phyloP scores from a whole-genome alignment of 441 rosid genomes.

The Erysimum cheiri region DNA sequence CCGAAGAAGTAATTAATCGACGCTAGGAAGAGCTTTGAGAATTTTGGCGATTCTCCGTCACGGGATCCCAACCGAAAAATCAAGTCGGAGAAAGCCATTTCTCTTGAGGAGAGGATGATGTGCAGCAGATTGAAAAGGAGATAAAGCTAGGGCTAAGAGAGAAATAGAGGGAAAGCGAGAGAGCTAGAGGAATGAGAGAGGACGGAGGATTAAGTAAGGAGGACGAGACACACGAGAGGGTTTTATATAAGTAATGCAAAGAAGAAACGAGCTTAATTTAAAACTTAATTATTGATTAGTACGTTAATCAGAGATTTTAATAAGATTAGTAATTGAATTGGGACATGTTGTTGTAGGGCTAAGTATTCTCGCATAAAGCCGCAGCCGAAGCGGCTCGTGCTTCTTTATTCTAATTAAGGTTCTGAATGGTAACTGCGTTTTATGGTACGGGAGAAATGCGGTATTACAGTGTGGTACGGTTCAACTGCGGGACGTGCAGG shows the following conservation, averaged over 20 bases:
- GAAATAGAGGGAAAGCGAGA: not conserved
- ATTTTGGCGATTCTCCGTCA: not conserved
- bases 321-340: not conserved
- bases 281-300: constrained; percentile 25
- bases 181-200: not conserved
- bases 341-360: constrained; percentile 31
- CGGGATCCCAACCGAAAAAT: constrained; percentile 9
- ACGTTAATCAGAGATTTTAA: constrained; percentile 30
- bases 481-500: no score
- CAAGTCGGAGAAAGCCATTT: not conserved
- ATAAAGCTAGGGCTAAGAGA: constrained; percentile 26
- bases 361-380: constrained; percentile 17
- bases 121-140: not conserved
- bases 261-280: constrained; percentile 30
- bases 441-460: no score
- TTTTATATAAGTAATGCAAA: constrained; percentile 38
- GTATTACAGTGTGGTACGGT: no score
- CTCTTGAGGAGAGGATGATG: not conserved
- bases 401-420: not conserved
- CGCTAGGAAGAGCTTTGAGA: not conserved
- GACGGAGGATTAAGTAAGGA: not conserved
- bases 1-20: not conserved
- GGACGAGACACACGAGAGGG: constrained; percentile 13
- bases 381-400: constrained; percentile 16
- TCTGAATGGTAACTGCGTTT: no score